Base-by-base conservation (phyloP, 805 yeast species). In the Saccharomycopsis sp. region DNA sequence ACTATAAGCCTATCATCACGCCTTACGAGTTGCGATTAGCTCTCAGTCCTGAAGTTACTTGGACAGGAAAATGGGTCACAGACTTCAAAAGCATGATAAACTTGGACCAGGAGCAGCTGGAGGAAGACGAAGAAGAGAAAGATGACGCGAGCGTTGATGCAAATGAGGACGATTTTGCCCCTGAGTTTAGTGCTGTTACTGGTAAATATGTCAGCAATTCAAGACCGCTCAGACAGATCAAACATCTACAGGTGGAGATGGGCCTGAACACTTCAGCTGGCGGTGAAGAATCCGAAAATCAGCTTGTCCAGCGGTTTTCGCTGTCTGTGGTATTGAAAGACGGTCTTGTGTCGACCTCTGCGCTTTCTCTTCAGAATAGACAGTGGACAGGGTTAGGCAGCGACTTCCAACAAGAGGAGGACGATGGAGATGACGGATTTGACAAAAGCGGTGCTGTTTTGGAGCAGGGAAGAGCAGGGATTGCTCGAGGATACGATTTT, bases 11-110 rank as follows among this genome's bases (percentile, higher is more conserved):
- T 0, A 87, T 94, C 9, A 82, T 94, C 18, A 94, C 99, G 0
- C 98, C 98, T 0, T 92, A 89, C 70, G 99, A 94, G 69, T 73
- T 94, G 47, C 80, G 85, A 52, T 72, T 92, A 69, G 96, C 98
- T 0, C 76, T 94, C 58, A 80, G 80, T 61, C 83, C 81, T 23
- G 90, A 87, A 62, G 76, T 89, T 21, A 75, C 83, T 1, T 94
- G 99, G 99, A 85, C 95, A 0, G 98, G 98, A 1, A 79, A 87
- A 64, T 94, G 99, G 98, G 80, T 88, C 9, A 82, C 90, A 0
- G 94, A 88, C 64, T 91, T 91, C 70, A 80, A 80, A 46, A 78
- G 82, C 2, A 73, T 85, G 2, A 64, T 74, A 8, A 34, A n/a
- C 20, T 67, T 84, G 62, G 70, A 67, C 8, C 64, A 70, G 3